Evolutionary conservation across 257 asterid genomes (phyloP), one percentile per base, ranked within the genome.

Genomic region (Fraxinus cuspidata): DNA sequence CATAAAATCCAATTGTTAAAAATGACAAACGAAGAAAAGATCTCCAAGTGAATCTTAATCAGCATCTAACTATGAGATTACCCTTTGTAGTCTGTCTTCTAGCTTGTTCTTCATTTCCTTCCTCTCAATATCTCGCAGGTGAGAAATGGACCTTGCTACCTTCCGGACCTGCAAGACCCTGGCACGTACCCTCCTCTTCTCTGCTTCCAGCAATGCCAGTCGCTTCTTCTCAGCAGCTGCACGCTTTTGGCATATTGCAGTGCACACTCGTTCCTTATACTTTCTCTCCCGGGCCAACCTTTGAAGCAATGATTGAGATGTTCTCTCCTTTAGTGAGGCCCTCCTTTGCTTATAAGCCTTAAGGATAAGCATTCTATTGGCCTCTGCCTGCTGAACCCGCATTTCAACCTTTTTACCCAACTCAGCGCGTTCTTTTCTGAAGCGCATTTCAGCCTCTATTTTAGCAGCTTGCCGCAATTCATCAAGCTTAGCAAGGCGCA

Each of bases 191-290:
- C 87, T 88, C 79, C 82, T 90, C 86, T 88, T 96, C 90, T 96
- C 99, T 5, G 93, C 98, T 80, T 96, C 98, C 79, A 96, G 87
- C 82, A 96, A 85, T 73, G 92, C 91, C 74, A 88, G 71, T 42
- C 98, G 86, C 78, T 92, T 96, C 79, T 84, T 90, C 89, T 96
- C 98, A 47, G 98, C 99, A 79, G 89, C 95, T 7, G 95, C 92
- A 74, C 99, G 97, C 83, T 96, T 96, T 81, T 96, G 99, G 84
- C 63, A 74, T 67, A 93, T 92, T 64, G 97, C 92, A 76, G 97
- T 92, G 74, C 89, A 87, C 19, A 96, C 95, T 65, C 94, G 90
- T 79, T 96, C 99, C 83, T 92, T 96, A 70, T 96, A 88, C 86
- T 89, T 96, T 88, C 86, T 92, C 90, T 93, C 98, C 63, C 97